Base-by-base conservation (phyloP, 1,284 basidiomycete species). In the Exsudoporus floridanus region DNA sequence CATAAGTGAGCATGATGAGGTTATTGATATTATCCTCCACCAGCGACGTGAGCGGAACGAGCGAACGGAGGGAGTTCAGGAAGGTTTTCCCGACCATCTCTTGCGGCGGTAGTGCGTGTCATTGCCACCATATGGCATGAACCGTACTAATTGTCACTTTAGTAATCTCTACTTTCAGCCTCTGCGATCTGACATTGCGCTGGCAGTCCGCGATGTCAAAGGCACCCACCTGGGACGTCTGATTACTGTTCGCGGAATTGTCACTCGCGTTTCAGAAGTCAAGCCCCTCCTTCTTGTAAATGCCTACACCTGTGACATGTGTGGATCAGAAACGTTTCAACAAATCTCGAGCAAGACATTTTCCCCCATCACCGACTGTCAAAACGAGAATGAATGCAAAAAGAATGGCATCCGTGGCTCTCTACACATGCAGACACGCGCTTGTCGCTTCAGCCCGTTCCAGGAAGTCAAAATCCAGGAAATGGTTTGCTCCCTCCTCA, bases 381-480 rank as follows among this genome's bases (percentile, higher is more conserved):
- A 92, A 56, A 92, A 90, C 58, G 79, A 84, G 56, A 78, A 79
- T 31, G 84, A 88, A 60, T 98, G 96, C 73, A 79, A 83, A 70
- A 90, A 87, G 70, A 96, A 98, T 67, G 80, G 85, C n/a, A 86
- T 93, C 44, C 87, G 80, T 33, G 94, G 95, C 7, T 90, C 90
- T n/a, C 74, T 99, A 53, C 92, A 97, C 68, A 98, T 98, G 90
- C 97, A 99, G 74, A 98, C 96, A 4, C 82, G 97, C 33, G 97
- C 97, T 19, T 94, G 92, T 74, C 88, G 97, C 54, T 99, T 99
- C 73, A 92, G 90, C 63, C 94, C 96, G 0, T 99, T 99, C 80
- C 97, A 99, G 70, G 97, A 99, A 72, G 86, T 98, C 60, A 97
- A 97, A 74, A 93, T 99, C 44, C 97, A 99, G 71, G 97, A 99